These are phyloP conservation scores for Pichia sporocuriosa DNA, from an alignment of 805 yeast genomes.

Conservation along the genomic window DNA sequence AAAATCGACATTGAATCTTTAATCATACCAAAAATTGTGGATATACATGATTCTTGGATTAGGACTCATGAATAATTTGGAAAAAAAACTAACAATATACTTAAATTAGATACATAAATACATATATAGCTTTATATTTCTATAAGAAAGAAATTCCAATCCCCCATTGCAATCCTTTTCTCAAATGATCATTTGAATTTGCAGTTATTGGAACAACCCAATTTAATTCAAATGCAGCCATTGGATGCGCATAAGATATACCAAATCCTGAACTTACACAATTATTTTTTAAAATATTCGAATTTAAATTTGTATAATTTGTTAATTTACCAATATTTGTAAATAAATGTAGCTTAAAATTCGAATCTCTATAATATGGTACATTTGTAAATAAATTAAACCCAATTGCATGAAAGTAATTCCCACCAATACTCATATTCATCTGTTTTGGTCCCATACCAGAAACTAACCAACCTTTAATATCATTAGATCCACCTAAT, in stretches of 20 bases:
- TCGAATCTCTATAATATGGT: conserved; percentile 38
- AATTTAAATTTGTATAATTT: conserved; percentile 11
- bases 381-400: conserved; percentile 36
- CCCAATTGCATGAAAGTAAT: conserved; percentile 41
- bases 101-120: neutral
- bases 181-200: conserved; percentile 37
- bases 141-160: conserved; percentile 53
- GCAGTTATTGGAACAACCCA: conserved; percentile 43
- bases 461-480: conserved; percentile 44
- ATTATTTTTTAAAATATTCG: conserved; percentile 5
- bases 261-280: conserved; percentile 41
- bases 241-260: conserved; percentile 46
- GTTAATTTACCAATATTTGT: conserved; percentile 42
- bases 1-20: conserved; percentile 64
- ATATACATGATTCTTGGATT: conserved; percentile 61
- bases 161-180: conserved; percentile 55
- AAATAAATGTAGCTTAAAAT: conserved; percentile 43
- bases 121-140: conserved; percentile 2
- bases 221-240: conserved; percentile 52
- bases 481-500: conserved; percentile 55
- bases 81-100: conserved; percentile 9
- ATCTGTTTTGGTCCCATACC: conserved; percentile 51
- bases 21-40: conserved; percentile 72
- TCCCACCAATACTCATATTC: conserved; percentile 47
- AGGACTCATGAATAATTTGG: conserved; percentile 23